Evolutionary conservation across 2,329 filamentous ascomycete genomes (phyloP).

Genomic region (Calonectria hawksworthii): DNA sequence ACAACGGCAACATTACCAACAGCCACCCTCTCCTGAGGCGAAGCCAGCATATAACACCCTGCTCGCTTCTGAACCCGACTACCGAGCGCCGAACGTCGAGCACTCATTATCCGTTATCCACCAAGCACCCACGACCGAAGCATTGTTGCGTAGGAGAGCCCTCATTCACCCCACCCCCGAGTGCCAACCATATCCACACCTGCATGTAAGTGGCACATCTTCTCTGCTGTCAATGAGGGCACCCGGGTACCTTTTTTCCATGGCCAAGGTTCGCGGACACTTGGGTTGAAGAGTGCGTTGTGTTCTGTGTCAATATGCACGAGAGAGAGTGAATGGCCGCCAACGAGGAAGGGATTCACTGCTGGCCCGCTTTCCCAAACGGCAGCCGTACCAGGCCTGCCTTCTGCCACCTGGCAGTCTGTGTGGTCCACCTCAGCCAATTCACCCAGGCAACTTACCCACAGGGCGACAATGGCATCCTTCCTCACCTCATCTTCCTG

Average conservation of each 20-base stretch:
- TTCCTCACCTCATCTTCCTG: background rate
- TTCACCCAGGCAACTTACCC: background rate
- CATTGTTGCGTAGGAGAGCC: background rate
- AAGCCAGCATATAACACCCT: background rate
- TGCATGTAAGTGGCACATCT: constrained; percentile 5
- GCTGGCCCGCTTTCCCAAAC: background rate
- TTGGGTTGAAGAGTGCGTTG: background rate
- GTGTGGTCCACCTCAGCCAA: background rate
- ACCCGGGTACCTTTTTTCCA: background rate
- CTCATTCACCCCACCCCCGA: background rate
- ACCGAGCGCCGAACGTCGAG: background rate
- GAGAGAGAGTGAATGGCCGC: background rate
- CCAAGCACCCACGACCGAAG: background rate
- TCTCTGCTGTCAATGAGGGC: background rate
- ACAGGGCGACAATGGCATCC: background rate
- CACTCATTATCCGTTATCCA: background rate
- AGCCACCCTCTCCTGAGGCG: background rate
- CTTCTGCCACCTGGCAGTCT: background rate
- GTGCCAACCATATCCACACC: background rate
- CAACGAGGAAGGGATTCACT: background rate
- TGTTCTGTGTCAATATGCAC: background rate
- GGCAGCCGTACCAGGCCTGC: background rate
- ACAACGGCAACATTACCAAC: background rate
- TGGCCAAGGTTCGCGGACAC: background rate
- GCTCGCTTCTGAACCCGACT: background rate